Base-by-base conservation (phyloP, 768 basidiomycete genomes). In the Termitomyces sp. region DNA sequence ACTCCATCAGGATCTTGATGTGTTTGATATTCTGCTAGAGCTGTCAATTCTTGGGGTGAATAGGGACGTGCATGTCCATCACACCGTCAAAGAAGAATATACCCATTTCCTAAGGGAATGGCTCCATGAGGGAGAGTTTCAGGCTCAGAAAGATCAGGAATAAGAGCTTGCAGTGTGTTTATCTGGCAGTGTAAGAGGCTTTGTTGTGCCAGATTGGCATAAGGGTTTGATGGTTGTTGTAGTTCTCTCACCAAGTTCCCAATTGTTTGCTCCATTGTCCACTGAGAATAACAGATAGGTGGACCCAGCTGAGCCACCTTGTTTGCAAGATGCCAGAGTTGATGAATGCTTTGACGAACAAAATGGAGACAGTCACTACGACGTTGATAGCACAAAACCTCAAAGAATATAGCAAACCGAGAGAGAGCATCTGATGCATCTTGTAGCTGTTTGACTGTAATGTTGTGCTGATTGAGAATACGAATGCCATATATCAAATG, bases 291-390 rank as follows among this genome's bases (percentile, higher is more conserved):
- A 18, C 34, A 57, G 8, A 51, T 53, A 1, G 37, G 43, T 20
- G 69, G 70, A 0, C 71, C 73, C 32, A 72, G 33, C 2, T 64
- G 60, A 22, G 24, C 39, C n/a, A 63, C 56, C 45, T 79, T 71
- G 1, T 49, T 47, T 6, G 62, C 54, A 22, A 70, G 42, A 54
- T 76, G 76, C 1, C 58, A 26, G 2, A 71, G 51, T 0, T 64
- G 58, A 57, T 77, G 75, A 16, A 77, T 58, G 45, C 69, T 64
- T 26, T 60, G 75, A 1, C 65, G 66, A 12, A 63, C 26, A 55
- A 78, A 74, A 57, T 78, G 77, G 20, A 79, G 44, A 3, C 64
- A 59, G 37, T 68, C 62, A 45, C 55, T 2, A 55, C 65, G 24
- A 53, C 66, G 33, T 37, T 72, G 68, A 55, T 68, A 72, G 62